These are phyloP conservation scores for Solanum lycopersicoides DNA, from an alignment of 257 asterid species.

Conservation along the genomic window DNA sequence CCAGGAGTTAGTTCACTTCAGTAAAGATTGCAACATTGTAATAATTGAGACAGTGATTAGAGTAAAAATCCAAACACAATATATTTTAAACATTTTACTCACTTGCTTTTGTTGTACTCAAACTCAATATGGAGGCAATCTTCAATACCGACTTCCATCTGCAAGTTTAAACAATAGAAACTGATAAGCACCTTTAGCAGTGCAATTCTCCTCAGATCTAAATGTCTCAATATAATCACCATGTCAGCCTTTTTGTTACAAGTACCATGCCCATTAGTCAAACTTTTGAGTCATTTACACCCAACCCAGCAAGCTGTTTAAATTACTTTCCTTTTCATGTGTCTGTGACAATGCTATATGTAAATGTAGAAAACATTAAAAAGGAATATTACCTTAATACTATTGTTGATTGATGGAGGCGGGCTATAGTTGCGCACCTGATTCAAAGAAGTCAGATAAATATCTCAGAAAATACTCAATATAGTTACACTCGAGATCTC, in stretches of 20 bases:
- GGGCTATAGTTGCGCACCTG: constrained; percentile 85
- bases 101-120: constrained; percentile 98
- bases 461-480: constrained; percentile 3
- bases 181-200: background rate
- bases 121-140: constrained; percentile 99
- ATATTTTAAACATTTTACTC: constrained; percentile 7
- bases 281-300: background rate
- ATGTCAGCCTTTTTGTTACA: background rate
- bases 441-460: constrained; percentile 8
- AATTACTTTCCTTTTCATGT: background rate
- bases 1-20: background rate
- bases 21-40: background rate
- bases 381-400: constrained; percentile 68
- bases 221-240: background rate
- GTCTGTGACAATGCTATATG: background rate
- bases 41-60: background rate
- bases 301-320: constrained; percentile 1
- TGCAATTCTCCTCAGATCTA: background rate
- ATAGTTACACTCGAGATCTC: background rate
- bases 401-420: constrained; percentile 73
- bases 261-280: background rate
- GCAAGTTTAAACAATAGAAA: constrained; percentile 14
- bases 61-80: background rate
- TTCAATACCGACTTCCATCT: constrained; percentile 99
- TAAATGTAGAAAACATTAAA: constrained; percentile 1